These are phyloP conservation scores for Scheffersomyces coipomensis DNA, from an alignment of 805 yeast species.

Conservation along the genomic window DNA sequence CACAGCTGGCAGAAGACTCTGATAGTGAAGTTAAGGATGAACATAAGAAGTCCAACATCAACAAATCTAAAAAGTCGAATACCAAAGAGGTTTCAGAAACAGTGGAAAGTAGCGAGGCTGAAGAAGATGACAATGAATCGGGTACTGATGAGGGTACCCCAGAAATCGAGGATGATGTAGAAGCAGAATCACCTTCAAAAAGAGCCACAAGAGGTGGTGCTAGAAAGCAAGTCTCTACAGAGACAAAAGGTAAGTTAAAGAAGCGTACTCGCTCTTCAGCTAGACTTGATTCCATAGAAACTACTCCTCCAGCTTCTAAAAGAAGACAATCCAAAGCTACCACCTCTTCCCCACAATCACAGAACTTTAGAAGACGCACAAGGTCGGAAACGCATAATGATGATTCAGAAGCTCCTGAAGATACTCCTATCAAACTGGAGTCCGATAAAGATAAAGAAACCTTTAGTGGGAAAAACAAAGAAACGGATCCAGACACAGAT, in stretches of 20 bases:
- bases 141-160: constrained; percentile 3
- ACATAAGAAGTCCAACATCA: not conserved
- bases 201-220: constrained; percentile 7
- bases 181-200: constrained; percentile 4
- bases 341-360: constrained; percentile 10
- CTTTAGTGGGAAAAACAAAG: no score
- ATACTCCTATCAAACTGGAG: no score
- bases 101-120: not conserved
- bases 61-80: not conserved
- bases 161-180: constrained; percentile 8
- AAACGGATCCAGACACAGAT: constrained; percentile 4
- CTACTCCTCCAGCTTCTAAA: constrained; percentile 8
- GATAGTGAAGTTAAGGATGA: constrained; percentile 1
- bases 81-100: not conserved
- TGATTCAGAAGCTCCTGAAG: not conserved
- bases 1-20: no score
- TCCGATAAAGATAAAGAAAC: no score
- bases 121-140: not conserved
- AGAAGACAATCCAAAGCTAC: constrained; percentile 10
- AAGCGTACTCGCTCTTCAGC: constrained; percentile 13
- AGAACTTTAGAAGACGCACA: constrained; percentile 2
- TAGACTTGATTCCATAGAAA: constrained; percentile 4
- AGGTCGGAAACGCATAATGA: constrained; percentile 1
- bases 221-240: constrained; percentile 5
- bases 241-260: constrained; percentile 9